phyloP scores from a whole-genome alignment of 352 stramenopile genomes.

The Pelagophyceae sp. region DNA sequence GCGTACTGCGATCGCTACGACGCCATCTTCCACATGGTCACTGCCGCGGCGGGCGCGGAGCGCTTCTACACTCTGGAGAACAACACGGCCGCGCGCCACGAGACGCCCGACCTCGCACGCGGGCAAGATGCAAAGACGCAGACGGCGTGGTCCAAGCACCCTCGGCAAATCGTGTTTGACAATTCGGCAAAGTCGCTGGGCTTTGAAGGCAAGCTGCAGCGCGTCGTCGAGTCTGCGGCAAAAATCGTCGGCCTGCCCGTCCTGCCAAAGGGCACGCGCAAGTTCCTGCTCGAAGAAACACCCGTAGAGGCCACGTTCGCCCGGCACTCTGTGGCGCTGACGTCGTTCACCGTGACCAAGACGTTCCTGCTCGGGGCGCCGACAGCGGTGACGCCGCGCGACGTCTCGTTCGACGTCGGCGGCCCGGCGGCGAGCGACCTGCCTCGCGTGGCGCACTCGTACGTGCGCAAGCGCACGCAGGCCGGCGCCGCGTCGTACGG shows the following conservation, averaged over 20 bases:
- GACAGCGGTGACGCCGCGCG: background rate
- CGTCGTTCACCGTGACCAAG: conserved; percentile 15
- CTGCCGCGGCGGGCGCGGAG: conserved; percentile 80
- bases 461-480: background rate
- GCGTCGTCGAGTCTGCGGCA: conserved; percentile 45
- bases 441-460: background rate
- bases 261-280: conserved; percentile 42
- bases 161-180: conserved; percentile 51
- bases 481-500: background rate
- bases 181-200: conserved; percentile 42
- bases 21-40: conserved; percentile 69
- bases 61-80: conserved; percentile 92
- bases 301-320: background rate
- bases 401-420: background rate
- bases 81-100: conserved; percentile 86
- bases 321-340: background rate
- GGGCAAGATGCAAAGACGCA: conserved; percentile 63
- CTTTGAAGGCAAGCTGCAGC: conserved; percentile 57
- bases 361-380: background rate
- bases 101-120: conserved; percentile 76
- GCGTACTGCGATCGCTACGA: conserved; percentile 56
- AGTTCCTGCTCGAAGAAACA: conserved; percentile 42
- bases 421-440: too few relatives aligned
- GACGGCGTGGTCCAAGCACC: conserved; percentile 52
- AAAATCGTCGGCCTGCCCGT: conserved; percentile 50